phyloP scores from a whole-genome alignment of 2,329 filamentous ascomycete species.

The Catunica adiposa region DNA sequence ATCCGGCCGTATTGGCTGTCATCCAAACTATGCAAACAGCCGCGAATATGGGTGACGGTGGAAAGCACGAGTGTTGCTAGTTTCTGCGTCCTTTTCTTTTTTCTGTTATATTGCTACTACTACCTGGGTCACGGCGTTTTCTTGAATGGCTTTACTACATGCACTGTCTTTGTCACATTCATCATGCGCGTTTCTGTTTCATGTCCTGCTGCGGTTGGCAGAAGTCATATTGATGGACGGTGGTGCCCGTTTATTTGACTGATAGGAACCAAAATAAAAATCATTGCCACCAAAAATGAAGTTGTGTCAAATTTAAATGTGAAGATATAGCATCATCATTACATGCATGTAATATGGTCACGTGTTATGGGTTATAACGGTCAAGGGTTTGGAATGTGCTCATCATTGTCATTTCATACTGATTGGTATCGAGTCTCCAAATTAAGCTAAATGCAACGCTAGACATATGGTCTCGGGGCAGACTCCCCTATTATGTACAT shows the following conservation, averaged over 20 bases:
- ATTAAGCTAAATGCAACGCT: conserved; percentile 1
- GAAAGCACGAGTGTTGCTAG: neutral
- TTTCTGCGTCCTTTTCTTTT: conserved; percentile 11
- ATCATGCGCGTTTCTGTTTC: conserved; percentile 8
- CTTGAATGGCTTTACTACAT: conserved; percentile 14
- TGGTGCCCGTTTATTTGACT: neutral
- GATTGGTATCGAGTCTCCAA: conserved; percentile 3
- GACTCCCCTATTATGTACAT: conserved; percentile 9
- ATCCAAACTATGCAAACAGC: no score
- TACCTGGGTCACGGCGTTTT: conserved; percentile 15
- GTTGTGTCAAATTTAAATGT: neutral
- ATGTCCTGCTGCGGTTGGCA: conserved; percentile 1
- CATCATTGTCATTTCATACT: neutral
- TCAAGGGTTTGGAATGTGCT: neutral
- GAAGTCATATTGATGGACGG: neutral
- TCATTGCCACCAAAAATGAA: neutral
- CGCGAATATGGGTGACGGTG: no score
- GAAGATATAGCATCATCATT: no score
- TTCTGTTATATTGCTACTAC: conserved; percentile 13
- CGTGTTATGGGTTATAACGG: neutral
- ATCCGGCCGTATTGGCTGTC: no score
- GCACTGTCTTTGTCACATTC: conserved; percentile 12
- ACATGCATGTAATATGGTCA: neutral
- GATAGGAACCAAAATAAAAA: neutral
- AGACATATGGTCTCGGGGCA: neutral